A percentile compares a stretch with the other conserved stretches of the same genome.
phyloP scores from a whole-genome alignment of 2,329 filamentous ascomycete genomes.

The Fonsecaea multimorphosa region DNA sequence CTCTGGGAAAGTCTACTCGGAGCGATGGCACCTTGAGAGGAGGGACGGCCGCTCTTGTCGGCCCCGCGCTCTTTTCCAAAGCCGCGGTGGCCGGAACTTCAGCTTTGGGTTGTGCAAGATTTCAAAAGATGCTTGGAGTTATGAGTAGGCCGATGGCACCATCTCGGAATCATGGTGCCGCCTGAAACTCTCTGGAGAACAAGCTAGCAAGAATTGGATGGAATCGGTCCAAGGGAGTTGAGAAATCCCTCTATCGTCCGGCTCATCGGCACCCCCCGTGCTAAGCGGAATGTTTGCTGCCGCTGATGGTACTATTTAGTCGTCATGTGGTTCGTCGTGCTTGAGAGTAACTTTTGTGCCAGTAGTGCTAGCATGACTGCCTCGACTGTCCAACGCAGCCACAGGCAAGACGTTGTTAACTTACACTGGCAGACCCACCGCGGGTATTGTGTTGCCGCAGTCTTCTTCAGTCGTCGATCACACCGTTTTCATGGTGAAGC shows the following conservation, averaged over 20 bases:
- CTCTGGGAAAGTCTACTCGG: constrained; percentile 19
- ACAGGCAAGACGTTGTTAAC: not conserved
- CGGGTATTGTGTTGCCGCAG: not conserved
- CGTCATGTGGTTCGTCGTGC: not conserved
- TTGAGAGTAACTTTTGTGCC: not conserved
- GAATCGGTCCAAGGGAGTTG: constrained; percentile 1
- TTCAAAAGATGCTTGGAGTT: not conserved
- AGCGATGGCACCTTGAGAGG: constrained; percentile 16
- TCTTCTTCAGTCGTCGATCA: not conserved
- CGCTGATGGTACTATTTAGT: not conserved
- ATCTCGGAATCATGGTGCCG: constrained; percentile 6
- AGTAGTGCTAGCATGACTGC: not conserved
- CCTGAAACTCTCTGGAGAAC: not conserved
- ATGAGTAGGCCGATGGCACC: not conserved
- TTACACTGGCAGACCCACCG: not conserved
- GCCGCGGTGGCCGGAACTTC: not conserved
- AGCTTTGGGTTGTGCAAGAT: not conserved
- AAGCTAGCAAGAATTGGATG: not conserved
- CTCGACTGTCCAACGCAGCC: not conserved
- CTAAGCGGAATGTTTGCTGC: constrained; percentile 3
- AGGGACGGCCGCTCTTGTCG: constrained; percentile 3
- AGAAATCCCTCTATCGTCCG: not conserved
- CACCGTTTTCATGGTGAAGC: not conserved
- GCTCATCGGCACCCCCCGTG: not conserved
- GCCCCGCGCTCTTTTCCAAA: not conserved